Percentiles rank a stretch among this genome's conserved stretches.
phyloP scores from a whole-genome alignment of 768 basidiomycete genomes.

The Termitomyces sp. region DNA sequence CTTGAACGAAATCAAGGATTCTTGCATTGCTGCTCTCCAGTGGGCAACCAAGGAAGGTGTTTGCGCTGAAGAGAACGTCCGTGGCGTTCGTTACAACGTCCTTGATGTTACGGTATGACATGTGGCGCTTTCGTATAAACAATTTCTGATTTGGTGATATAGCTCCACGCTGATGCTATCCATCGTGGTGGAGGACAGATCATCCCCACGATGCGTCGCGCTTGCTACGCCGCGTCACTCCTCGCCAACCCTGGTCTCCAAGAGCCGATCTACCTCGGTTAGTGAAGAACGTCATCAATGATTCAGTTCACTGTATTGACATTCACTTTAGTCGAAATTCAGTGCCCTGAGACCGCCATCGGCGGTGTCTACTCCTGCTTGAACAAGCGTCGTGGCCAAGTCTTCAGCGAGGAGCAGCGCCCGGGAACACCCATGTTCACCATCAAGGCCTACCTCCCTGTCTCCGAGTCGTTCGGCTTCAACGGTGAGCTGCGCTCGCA shows the following conservation, averaged over 20 bases:
- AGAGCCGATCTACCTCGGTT: constrained; percentile 94
- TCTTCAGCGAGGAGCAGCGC: constrained; percentile 97
- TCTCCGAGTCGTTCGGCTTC: constrained; percentile 94
- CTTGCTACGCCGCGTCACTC: constrained; percentile 92
- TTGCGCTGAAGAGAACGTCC: constrained; percentile 95
- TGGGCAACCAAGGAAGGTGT: constrained; percentile 99
- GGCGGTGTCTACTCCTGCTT: constrained; percentile 94
- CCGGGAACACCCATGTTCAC: constrained; percentile 99
- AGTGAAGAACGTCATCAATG: constrained; percentile 16
- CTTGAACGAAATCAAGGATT: constrained; percentile 99
- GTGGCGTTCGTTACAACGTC: constrained; percentile 94
- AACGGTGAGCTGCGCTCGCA: constrained; percentile 92
- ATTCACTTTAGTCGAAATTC: constrained; percentile 77
- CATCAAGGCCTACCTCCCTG: constrained; percentile 95
- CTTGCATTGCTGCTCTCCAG: constrained; percentile 97
- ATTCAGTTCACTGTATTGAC: constrained; percentile 13
- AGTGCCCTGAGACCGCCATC: constrained; percentile 95
- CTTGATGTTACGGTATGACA: constrained; percentile 85
- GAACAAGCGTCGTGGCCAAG: constrained; percentile 98
- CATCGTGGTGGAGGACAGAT: constrained; percentile 99
- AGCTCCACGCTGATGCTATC: constrained; percentile 98
- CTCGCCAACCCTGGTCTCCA: constrained; percentile 90
- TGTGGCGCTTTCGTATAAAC: neutral
- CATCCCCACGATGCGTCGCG: constrained; percentile 96
- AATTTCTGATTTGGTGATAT: constrained; percentile 11